These are phyloP conservation scores for Phytophthora pinifolia DNA, from an alignment of 352 stramenopile genomes.

Conservation along the genomic window DNA sequence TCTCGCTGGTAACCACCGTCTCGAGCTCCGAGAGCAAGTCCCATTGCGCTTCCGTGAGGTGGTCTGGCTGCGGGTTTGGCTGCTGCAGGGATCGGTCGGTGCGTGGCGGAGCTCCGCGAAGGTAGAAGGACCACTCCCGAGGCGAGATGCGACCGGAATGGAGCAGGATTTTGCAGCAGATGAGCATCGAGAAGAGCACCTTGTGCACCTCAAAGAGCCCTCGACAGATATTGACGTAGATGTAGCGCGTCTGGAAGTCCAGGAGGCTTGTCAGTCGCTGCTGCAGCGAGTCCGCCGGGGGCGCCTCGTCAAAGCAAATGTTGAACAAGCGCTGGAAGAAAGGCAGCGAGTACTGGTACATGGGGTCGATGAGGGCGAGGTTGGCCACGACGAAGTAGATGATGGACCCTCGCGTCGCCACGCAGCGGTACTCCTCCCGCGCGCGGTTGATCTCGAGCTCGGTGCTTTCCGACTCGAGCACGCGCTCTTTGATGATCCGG, in stretches of 20 bases:
- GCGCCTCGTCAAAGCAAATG: constrained; percentile 87
- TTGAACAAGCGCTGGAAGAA: constrained; percentile 94
- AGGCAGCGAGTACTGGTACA: constrained; percentile 96
- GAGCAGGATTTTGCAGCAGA: constrained; percentile 94
- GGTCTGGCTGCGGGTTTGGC: constrained; percentile 65
- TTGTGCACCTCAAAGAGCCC: constrained; percentile 95
- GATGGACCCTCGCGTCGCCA: constrained; percentile 91
- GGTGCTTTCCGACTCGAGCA: constrained; percentile 90
- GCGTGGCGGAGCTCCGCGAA: constrained; percentile 59
- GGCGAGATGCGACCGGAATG: constrained; percentile 67
- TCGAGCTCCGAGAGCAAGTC: constrained; percentile 82
- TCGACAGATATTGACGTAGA: constrained; percentile 95
- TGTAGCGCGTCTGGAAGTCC: constrained; percentile 87
- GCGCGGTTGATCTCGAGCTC: constrained; percentile 91
- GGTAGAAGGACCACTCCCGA: constrained; percentile 89
- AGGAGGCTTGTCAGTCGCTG: constrained; percentile 83
- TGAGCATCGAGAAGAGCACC: constrained; percentile 93
- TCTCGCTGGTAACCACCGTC: constrained; percentile 37
- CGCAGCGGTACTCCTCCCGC: constrained; percentile 89
- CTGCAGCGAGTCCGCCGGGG: constrained; percentile 51
- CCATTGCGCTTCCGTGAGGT: constrained; percentile 81
- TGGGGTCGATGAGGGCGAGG: constrained; percentile 91
- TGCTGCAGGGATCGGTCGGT: constrained; percentile 22
- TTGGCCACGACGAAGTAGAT: constrained; percentile 96
- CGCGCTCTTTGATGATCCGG: constrained; percentile 87